Evolutionary conservation across 768 basidiomycete species (phyloP).

Genomic region (Tulasnella sp.): DNA sequence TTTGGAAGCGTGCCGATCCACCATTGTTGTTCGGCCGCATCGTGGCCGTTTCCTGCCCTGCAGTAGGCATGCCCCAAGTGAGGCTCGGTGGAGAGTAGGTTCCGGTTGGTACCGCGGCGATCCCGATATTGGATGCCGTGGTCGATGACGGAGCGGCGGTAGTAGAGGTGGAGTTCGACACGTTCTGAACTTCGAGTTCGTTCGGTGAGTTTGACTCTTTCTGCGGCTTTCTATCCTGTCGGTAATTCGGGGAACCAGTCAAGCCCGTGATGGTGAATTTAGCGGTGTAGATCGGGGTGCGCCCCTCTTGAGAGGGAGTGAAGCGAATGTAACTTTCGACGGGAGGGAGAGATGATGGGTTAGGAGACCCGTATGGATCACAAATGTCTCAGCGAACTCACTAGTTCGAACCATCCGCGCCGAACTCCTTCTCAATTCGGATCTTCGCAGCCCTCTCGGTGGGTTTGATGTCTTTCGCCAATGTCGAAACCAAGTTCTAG

Average conservation of each 20-base stretch:
- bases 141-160: background rate
- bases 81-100: background rate
- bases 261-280: background rate
- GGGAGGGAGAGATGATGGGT: background rate
- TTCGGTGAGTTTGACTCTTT: background rate
- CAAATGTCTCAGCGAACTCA: background rate
- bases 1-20: background rate
- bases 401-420: constrained; percentile 7
- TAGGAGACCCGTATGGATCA: background rate
- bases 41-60: background rate
- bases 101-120: background rate
- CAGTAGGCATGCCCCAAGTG: background rate
- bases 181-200: background rate
- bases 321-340: background rate
- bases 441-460: background rate
- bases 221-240: background rate
- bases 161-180: background rate
- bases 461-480: constrained; percentile 6
- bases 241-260: background rate
- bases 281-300: background rate
- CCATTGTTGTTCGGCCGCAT: background rate
- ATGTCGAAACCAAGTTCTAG: background rate
- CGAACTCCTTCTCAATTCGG: constrained; percentile 8
- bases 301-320: background rate
- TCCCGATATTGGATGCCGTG: background rate